Conservation (phyloP, 179 eudicot species). For the Sideroxylon spinosum region DNA sequence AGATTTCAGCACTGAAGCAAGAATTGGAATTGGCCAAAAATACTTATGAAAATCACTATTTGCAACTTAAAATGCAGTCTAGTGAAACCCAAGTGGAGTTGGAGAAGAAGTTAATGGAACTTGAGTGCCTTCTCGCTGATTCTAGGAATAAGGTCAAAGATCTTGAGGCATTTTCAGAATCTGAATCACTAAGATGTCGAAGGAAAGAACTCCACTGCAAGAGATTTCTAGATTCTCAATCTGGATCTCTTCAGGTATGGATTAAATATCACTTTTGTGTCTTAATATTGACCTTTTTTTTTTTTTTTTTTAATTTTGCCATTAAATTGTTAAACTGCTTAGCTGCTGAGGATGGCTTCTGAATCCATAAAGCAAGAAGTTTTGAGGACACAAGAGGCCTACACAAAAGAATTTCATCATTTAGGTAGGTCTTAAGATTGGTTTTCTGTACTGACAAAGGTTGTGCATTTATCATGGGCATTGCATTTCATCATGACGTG, state of each 20-base stretch:
- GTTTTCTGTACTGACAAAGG: not conserved
- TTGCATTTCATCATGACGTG: slow-evolving; percentile 7
- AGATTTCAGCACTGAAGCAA: slow-evolving; percentile 48
- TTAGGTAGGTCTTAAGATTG: slow-evolving; percentile 46
- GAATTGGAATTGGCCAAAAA: slow-evolving; percentile 51
- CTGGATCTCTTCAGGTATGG: slow-evolving; percentile 60
- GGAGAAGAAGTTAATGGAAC: slow-evolving; percentile 60
- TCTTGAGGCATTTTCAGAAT: slow-evolving; percentile 62
- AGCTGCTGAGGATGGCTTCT: slow-evolving; percentile 60
- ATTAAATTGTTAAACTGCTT: slow-evolving; percentile 23
- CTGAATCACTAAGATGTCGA: slow-evolving; percentile 52
- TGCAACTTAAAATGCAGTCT: slow-evolving; percentile 52
- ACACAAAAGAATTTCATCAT: slow-evolving; percentile 57
- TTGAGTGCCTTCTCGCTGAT: slow-evolving; percentile 53
- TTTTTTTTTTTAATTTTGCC: slow-evolving; percentile 9
- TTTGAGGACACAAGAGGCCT: slow-evolving; percentile 46
- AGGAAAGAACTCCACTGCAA: slow-evolving; percentile 59
- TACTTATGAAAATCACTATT: slow-evolving; percentile 45
- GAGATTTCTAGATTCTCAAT: slow-evolving; percentile 61
- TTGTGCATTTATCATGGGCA: slow-evolving; percentile 9
- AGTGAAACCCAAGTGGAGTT: slow-evolving; percentile 48
- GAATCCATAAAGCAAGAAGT: slow-evolving; percentile 64
- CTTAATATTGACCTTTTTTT: not conserved
- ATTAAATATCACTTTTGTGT: not conserved
- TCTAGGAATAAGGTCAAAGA: slow-evolving; percentile 66